phyloP scores from a whole-genome alignment of 2,329 filamentous ascomycete genomes.

The Fusarium begoniae region DNA sequence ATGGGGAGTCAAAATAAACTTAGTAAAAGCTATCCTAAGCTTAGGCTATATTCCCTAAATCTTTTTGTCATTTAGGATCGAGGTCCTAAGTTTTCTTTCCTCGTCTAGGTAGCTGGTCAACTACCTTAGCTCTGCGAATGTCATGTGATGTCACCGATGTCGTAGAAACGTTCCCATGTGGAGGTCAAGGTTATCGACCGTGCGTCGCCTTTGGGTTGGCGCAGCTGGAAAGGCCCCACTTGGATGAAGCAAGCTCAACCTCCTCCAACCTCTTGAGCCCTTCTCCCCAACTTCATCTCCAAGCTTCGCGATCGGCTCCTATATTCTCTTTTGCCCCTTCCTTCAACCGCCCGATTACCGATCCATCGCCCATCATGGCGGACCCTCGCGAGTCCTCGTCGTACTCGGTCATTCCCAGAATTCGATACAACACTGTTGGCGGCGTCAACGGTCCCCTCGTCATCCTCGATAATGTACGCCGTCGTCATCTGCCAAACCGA shows the following conservation, averaged over 20 bases:
- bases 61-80: too few relatives aligned
- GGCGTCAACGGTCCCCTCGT: constrained; percentile 98
- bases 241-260: constrained; percentile 52
- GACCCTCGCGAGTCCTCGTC: constrained; percentile 68
- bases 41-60: too few relatives aligned
- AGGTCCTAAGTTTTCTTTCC: too few relatives aligned
- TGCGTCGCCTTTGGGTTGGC: constrained; percentile 42
- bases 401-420: constrained; percentile 67
- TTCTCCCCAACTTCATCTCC: constrained; percentile 39
- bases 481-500: constrained; percentile 3
- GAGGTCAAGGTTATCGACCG: constrained; percentile 39
- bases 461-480: constrained; percentile 87
- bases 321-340: constrained; percentile 21
- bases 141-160: constrained; percentile 53
- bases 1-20: too few relatives aligned
- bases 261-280: constrained; percentile 50
- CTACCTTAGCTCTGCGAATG: constrained; percentile 29
- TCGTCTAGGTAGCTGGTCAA: neutral
- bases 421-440: constrained; percentile 98
- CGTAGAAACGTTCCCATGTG: constrained; percentile 16
- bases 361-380: constrained; percentile 54
- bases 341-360: constrained; percentile 27
- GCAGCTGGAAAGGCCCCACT: constrained; percentile 46
- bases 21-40: too few relatives aligned
- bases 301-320: constrained; percentile 35